Evolutionary conservation across 805 yeast genomes (phyloP).

Genomic region (Priceomyces medius): DNA sequence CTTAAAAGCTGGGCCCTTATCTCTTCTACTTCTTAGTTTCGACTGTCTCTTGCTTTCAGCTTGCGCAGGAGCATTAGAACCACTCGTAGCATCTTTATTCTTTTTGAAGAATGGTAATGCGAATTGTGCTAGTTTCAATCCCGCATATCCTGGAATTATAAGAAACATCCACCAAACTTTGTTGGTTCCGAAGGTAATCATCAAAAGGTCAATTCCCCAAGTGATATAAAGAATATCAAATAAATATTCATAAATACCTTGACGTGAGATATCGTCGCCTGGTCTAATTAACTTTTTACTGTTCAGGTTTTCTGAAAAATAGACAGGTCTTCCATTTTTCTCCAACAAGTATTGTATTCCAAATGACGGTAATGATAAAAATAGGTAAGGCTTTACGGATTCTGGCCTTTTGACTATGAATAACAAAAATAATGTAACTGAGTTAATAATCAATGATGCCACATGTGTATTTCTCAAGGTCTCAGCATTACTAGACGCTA

Average conservation of each 20-base stretch:
- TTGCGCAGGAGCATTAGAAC: constrained; percentile 5
- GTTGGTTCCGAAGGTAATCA: constrained; percentile 53
- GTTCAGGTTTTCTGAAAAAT: constrained; percentile 36
- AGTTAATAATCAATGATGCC: constrained; percentile 35
- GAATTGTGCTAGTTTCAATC: constrained; percentile 45
- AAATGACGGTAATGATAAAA: constrained; percentile 37
- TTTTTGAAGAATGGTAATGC: constrained; percentile 21
- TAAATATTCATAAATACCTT: constrained; percentile 70
- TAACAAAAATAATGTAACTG: constrained; percentile 35
- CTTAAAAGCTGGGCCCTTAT: constrained; percentile 21
- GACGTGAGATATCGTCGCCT: constrained; percentile 61
- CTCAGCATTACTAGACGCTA: constrained; percentile 41
- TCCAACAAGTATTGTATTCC: constrained; percentile 55
- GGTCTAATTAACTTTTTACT: constrained; percentile 41
- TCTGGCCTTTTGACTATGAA: constrained; percentile 46
- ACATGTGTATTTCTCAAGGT: constrained; percentile 40
- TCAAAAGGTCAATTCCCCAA: constrained; percentile 53
- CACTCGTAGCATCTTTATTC: constrained; percentile 3
- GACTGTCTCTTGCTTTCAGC: constrained; percentile 27
- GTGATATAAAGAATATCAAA: constrained; percentile 70
- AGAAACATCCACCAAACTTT: constrained; percentile 58
- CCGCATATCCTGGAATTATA: constrained; percentile 53
- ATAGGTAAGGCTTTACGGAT: constrained; percentile 37
- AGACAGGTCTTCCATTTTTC: constrained; percentile 59
- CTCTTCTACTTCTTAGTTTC: constrained; percentile 27